Conservation (phyloP, 2,329 filamentous ascomycete genomes). For the Aureobasidium sp. region DNA sequence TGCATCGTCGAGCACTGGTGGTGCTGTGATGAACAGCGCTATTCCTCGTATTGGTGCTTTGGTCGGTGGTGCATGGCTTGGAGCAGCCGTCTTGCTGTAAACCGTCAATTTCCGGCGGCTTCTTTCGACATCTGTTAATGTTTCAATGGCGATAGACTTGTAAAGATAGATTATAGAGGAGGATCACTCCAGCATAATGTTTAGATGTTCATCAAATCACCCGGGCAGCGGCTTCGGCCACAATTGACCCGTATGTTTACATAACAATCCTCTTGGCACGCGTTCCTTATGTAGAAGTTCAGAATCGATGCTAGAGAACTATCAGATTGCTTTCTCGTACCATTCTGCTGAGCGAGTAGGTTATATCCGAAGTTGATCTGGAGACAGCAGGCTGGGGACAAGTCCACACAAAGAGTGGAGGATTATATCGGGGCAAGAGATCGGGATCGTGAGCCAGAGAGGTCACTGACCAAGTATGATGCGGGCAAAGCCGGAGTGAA, state of each 20-base stretch:
- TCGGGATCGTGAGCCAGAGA: not conserved
- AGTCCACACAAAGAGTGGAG: no score
- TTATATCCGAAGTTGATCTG: not conserved
- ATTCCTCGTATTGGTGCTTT: not conserved
- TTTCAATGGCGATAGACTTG: not conserved
- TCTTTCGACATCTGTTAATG: not conserved
- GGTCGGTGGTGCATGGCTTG: not conserved
- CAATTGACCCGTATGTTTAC: slow-evolving; percentile 3
- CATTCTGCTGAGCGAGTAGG: not conserved
- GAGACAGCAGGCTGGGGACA: not conserved
- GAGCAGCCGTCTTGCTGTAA: slow-evolving; percentile 8
- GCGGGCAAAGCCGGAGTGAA: slow-evolving; percentile 5
- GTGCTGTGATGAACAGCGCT: not conserved
- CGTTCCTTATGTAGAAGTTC: not conserved
- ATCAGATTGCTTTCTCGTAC: not conserved
- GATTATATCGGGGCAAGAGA: not conserved
- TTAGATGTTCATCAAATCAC: not conserved
- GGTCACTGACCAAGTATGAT: not conserved
- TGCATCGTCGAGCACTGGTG: not conserved
- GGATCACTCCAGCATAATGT: not conserved
- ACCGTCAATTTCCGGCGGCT: not conserved
- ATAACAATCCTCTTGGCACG: not conserved
- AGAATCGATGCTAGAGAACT: not conserved
- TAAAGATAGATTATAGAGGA: not conserved
- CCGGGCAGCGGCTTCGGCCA: not conserved